Evolutionary conservation across 495 filamentous ascomycete genomes (phyloP).

Genomic region (Talaromyces liani): DNA sequence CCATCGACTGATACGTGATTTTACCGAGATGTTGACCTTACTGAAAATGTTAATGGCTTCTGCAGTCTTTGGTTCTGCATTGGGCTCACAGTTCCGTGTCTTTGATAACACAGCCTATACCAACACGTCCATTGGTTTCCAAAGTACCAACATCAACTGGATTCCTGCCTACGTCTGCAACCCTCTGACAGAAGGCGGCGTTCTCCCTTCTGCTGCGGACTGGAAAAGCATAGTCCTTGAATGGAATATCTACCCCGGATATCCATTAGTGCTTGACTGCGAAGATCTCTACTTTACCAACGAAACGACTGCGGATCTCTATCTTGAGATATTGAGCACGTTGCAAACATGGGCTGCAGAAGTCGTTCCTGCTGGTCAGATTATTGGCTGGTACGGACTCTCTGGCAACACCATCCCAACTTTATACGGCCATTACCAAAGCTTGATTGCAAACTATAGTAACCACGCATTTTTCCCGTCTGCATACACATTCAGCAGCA

Average conservation of each 20-base stretch:
- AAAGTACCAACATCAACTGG: conserved; percentile 1
- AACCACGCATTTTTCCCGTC: background rate
- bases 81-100: background rate
- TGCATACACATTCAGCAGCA: background rate
- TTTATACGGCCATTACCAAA: background rate
- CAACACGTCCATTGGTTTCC: background rate
- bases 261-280: background rate
- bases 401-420: background rate
- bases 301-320: background rate
- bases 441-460: background rate
- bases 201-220: background rate
- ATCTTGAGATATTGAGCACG: background rate
- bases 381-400: background rate
- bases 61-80: background rate
- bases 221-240: background rate
- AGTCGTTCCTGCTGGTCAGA: background rate
- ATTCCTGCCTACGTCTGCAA: conserved; percentile 1
- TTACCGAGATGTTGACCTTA: background rate
- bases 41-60: background rate
- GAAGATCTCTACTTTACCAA: background rate
- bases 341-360: background rate
- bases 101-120: background rate
- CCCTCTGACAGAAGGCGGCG: background rate
- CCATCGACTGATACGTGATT: background rate
- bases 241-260: background rate